Evolutionary conservation across 192 early-diverging fungal genomes (phyloP).

Genomic region (Backusella westeae): DNA sequence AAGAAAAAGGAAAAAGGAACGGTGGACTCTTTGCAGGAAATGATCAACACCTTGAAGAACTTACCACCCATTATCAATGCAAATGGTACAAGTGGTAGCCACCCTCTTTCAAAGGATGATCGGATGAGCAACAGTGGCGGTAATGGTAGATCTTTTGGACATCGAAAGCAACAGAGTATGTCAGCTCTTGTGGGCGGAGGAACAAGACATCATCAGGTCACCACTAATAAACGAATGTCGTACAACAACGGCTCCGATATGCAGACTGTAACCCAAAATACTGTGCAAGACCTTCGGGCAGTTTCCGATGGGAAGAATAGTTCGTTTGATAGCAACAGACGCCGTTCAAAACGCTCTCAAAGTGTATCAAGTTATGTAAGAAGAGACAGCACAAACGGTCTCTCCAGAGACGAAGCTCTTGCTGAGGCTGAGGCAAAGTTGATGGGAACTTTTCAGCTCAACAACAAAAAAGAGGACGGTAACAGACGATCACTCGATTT

Average conservation of each 20-base stretch:
- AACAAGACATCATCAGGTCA: not conserved
- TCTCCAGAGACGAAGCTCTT: conserved; percentile 20
- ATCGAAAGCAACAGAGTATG: conserved; percentile 33
- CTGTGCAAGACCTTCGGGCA: conserved; percentile 19
- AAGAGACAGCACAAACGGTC: not conserved
- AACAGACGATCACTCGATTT: conserved; percentile 16
- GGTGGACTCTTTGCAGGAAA: conserved; percentile 47
- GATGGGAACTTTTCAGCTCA: conserved; percentile 23
- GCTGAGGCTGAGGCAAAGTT: conserved; percentile 31
- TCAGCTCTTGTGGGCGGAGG: conserved; percentile 22
- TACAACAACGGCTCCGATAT: conserved; percentile 23
- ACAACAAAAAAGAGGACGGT: not conserved
- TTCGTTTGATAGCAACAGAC: not conserved
- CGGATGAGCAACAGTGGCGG: not conserved
- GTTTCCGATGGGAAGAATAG: conserved; percentile 10
- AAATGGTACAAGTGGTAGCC: not conserved
- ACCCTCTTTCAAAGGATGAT: not conserved
- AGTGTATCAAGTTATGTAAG: conserved; percentile 1
- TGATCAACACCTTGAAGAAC: conserved; percentile 49
- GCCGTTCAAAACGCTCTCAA: not conserved
- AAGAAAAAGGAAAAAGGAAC: conserved; percentile 39
- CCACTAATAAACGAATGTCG: conserved; percentile 19
- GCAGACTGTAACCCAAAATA: conserved; percentile 15
- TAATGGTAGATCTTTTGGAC: conserved; percentile 19
- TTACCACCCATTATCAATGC: conserved; percentile 36